These are phyloP conservation scores for Agapanthus africanus DNA, from an alignment of 106 monocot species.

Conservation along the genomic window DNA sequence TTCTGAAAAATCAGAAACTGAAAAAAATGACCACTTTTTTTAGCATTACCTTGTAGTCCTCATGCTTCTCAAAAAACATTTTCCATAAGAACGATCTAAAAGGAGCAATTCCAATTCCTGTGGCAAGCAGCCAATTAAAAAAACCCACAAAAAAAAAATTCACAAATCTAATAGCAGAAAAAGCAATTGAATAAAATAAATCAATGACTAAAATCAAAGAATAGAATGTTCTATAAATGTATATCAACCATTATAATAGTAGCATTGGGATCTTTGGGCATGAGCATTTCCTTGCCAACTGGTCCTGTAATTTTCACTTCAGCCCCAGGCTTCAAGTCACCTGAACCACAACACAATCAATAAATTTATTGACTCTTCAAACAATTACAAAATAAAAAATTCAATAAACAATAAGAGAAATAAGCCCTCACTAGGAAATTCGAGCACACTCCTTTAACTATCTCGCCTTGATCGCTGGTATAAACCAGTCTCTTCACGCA, in stretches of 20 bases:
- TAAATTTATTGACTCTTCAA: too few species aligned
- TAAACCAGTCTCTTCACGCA: slow-evolving; percentile 94
- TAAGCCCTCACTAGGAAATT: slow-evolving; percentile 70
- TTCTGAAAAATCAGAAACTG: too few species aligned
- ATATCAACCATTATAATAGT: slow-evolving; percentile 75
- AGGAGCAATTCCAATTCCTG: slow-evolving; percentile 94
- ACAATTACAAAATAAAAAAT: neutral
- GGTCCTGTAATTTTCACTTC: slow-evolving; percentile 90
- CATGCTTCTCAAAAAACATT: slow-evolving; percentile 99
- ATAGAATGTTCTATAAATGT: neutral
- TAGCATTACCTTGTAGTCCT: slow-evolving; percentile 72
- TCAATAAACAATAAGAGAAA: too few species aligned
- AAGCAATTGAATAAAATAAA: too few species aligned
- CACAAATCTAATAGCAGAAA: neutral
- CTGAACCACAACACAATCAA: slow-evolving; percentile 17
- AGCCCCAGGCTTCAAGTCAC: slow-evolving; percentile 85
- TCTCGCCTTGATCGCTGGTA: slow-evolving; percentile 88
- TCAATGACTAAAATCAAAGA: too few species aligned
- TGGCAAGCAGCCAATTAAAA: slow-evolving; percentile 56
- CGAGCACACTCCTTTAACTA: slow-evolving; percentile 98
- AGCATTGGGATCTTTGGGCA: slow-evolving; percentile 96
- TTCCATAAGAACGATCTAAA: slow-evolving; percentile 91
- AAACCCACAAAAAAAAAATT: neutral
- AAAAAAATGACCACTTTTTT: too few species aligned
- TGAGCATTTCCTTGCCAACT: slow-evolving; percentile 98